These are phyloP conservation scores for Kwoniella shandongensis DNA, from an alignment of 768 basidiomycete species.

Conservation along the genomic window DNA sequence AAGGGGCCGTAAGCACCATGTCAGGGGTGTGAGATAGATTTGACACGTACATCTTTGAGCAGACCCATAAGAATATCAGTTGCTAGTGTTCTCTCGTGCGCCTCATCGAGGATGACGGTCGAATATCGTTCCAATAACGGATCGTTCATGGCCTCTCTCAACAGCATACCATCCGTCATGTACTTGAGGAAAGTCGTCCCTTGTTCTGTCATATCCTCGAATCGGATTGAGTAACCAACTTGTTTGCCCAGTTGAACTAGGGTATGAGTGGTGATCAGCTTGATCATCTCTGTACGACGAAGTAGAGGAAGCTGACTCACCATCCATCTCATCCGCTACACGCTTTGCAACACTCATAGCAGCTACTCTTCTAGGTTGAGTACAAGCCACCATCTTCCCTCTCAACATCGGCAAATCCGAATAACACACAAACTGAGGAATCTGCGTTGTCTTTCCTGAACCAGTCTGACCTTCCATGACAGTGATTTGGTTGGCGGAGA, in stretches of 20 bases:
- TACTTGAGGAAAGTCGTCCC: constrained; percentile 95
- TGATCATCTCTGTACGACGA: background rate
- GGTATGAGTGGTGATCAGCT: constrained; percentile 4
- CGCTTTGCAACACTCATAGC: constrained; percentile 98
- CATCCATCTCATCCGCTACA: constrained; percentile 99
- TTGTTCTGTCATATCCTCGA: constrained; percentile 90
- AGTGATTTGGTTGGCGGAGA: constrained; percentile 76
- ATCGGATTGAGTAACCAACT: constrained; percentile 97
- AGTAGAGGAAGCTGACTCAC: constrained; percentile 60
- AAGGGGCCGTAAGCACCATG: background rate
- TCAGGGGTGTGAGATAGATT: background rate
- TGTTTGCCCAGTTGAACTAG: constrained; percentile 86
- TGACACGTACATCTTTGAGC: constrained; percentile 63
- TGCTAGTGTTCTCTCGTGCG: constrained; percentile 94
- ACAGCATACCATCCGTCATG: constrained; percentile 99
- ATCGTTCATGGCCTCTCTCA: constrained; percentile 98
- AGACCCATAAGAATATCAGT: constrained; percentile 99
- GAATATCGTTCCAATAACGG: constrained; percentile 83
- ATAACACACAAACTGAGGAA: constrained; percentile 93
- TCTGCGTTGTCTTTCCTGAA: constrained; percentile 94
- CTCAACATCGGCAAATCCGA: constrained; percentile 87
- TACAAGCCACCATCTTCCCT: constrained; percentile 91
- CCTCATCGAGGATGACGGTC: constrained; percentile 97
- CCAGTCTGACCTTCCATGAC: constrained; percentile 78
- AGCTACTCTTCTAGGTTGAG: constrained; percentile 92